Evolutionary conservation across 1,139 yeast genomes (phyloP), one percentile per base, ranked within the genome.

Genomic region (Candida buenavistaensis): DNA sequence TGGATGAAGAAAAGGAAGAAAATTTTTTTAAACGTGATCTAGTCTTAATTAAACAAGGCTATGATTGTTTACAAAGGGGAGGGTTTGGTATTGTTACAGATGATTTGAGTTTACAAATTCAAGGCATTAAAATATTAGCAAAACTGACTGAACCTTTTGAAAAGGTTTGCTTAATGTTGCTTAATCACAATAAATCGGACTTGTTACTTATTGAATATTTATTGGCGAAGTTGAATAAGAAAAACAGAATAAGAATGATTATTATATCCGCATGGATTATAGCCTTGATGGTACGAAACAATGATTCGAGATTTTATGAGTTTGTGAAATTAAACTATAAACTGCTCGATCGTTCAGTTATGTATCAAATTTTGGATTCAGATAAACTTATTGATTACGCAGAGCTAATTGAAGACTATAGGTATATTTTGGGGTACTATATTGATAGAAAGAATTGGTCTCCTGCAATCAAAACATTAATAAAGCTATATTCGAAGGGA

Each of bases 261-360:
- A 70, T 88, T 38, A 56, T 90, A n/a, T 78, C 90, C 0, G 77
- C 84, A 39, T 90, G 97, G 96, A 77, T 90, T 25, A 72, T 87
- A 5, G 94, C 89, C 60, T 58, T 85, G 9, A 52, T 61, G 50
- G 48, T 66, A 6, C 44, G 71, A 30, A 25, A 27, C 11, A 16
- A 25, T 6, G 38, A 37, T 19, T 37, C 34, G 5, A 25, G 37
- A 8, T 73, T 83, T 38, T 66, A 77, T 33, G 52, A 56, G 1
- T 88, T 88, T 55, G 57, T 87, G 9, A 55, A 63, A 4, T 52
- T 62, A 3, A 73, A 82, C 51, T 64, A 68, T 39, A 61, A 64
- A 14, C 52, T 56, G 10, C 53, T 90, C 14, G 94, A 88, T 51
- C 68, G 69, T 26, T 68, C 69, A 8, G 82, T 95, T 0, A 68